Conservation (phyloP, 2,329 filamentous ascomycete species). For the Pseudofabraea citricarpa region DNA sequence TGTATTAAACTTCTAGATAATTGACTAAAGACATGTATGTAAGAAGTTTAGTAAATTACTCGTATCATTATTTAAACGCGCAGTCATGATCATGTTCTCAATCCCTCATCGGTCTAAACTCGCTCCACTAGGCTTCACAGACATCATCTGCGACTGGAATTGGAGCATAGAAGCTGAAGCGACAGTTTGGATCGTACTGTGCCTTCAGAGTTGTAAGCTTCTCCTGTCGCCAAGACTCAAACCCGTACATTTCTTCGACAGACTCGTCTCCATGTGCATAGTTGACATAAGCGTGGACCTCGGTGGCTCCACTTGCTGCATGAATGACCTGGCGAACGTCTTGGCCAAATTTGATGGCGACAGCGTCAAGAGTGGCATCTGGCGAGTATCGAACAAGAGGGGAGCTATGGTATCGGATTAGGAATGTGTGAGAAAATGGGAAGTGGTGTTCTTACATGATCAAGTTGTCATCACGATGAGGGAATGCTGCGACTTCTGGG, state of each 20-base stretch:
- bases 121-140: no score
- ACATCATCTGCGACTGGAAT: no score
- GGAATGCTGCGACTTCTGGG: slow-evolving; percentile 35
- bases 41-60: no score
- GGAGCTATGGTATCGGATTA: slow-evolving; percentile 22
- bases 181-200: slow-evolving; percentile 40
- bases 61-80: no score
- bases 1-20: no score
- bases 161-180: slow-evolving; percentile 40
- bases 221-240: slow-evolving; percentile 41
- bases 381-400: slow-evolving; percentile 33
- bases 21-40: no score
- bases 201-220: slow-evolving; percentile 40
- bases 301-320: slow-evolving; percentile 25
- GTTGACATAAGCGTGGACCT: slow-evolving; percentile 41
- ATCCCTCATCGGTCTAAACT: no score
- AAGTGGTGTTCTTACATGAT: slow-evolving; percentile 21
- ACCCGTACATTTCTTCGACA: slow-evolving; percentile 38
- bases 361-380: slow-evolving; percentile 25
- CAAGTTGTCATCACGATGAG: slow-evolving; percentile 38
- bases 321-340: slow-evolving; percentile 31
- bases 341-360: slow-evolving; percentile 31
- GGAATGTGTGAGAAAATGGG: background rate
- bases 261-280: slow-evolving; percentile 44
- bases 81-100: no score